phyloP scores from a whole-genome alignment of 1,284 basidiomycete species.

The Puccinia triticina region DNA sequence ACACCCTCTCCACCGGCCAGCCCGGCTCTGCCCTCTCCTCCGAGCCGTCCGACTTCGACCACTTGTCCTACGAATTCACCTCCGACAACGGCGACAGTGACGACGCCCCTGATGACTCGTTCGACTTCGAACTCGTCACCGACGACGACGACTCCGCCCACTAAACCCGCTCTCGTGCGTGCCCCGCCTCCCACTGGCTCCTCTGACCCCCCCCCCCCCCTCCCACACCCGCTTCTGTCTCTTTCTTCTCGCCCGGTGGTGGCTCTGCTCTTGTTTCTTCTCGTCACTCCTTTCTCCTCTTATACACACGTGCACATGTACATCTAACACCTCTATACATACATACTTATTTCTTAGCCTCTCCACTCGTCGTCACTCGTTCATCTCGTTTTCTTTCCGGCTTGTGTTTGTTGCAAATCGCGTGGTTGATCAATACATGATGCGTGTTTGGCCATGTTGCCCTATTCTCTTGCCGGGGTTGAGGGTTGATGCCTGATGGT shows the following conservation, averaged over 20 bases:
- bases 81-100: constrained; percentile 7
- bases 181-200: neutral
- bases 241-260: too few species aligned
- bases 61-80: constrained; percentile 25
- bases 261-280: neutral
- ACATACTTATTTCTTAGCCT: too few species aligned
- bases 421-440: too few species aligned
- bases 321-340: too few species aligned
- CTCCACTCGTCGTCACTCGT: too few species aligned
- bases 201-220: neutral
- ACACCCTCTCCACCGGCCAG: neutral
- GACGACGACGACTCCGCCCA: neutral
- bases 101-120: neutral
- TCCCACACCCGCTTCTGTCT: too few species aligned
- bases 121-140: constrained; percentile 25
- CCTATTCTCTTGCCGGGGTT: too few species aligned
- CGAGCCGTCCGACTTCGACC: neutral
- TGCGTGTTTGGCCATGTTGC: too few species aligned
- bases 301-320: neutral
- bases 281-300: neutral
- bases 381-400: too few species aligned
- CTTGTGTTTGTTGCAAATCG: too few species aligned
- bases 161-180: neutral
- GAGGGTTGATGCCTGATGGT: too few species aligned
- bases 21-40: neutral